Percentiles rank a stretch among this genome's conserved stretches.
phyloP scores from a whole-genome alignment of 352 stramenopile genomes.

The Phytophthora pistaciae region DNA sequence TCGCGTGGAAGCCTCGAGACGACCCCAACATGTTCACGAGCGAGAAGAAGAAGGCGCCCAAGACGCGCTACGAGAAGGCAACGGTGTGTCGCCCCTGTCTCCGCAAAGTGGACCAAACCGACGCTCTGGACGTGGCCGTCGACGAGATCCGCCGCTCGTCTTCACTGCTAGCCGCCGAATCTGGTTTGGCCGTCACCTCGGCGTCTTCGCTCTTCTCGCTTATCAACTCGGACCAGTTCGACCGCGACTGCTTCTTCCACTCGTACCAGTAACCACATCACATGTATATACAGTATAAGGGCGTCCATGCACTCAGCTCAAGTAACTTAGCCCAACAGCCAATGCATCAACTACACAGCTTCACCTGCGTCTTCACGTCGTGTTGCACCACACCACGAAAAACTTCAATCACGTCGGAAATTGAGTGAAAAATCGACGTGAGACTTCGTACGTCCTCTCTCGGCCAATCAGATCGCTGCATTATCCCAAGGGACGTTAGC shows the following conservation, averaged over 20 bases:
- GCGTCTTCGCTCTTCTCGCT: slow-evolving; percentile 47
- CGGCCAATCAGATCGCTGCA: slow-evolving; percentile 23
- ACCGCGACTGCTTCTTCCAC: slow-evolving; percentile 45
- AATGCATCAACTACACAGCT: background rate
- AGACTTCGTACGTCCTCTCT: background rate
- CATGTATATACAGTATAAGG: background rate
- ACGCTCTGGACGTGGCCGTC: slow-evolving; percentile 38
- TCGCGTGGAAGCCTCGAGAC: slow-evolving; percentile 24
- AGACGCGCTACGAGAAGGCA: slow-evolving; percentile 31
- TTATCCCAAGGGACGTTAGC: slow-evolving; percentile 19
- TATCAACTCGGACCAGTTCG: slow-evolving; percentile 49
- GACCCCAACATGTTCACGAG: slow-evolving; percentile 22
- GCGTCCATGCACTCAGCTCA: background rate
- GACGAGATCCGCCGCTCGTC: slow-evolving; percentile 41
- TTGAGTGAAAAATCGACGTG: slow-evolving; percentile 21
- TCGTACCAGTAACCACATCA: slow-evolving; percentile 20
- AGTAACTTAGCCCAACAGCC: background rate
- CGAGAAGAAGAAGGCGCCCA: slow-evolving; percentile 1
- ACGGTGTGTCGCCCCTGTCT: slow-evolving; percentile 40
- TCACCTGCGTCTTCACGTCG: slow-evolving; percentile 4
- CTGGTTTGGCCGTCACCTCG: slow-evolving; percentile 33
- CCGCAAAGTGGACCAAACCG: slow-evolving; percentile 27
- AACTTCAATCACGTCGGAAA: slow-evolving; percentile 33
- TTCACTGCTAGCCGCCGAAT: slow-evolving; percentile 37
- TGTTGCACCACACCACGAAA: slow-evolving; percentile 1